A percentile compares a stretch with the other conserved stretches of the same genome.
Evolutionary conservation across 1,139 yeast species (phyloP).

Genomic region (Pichia sp.): DNA sequence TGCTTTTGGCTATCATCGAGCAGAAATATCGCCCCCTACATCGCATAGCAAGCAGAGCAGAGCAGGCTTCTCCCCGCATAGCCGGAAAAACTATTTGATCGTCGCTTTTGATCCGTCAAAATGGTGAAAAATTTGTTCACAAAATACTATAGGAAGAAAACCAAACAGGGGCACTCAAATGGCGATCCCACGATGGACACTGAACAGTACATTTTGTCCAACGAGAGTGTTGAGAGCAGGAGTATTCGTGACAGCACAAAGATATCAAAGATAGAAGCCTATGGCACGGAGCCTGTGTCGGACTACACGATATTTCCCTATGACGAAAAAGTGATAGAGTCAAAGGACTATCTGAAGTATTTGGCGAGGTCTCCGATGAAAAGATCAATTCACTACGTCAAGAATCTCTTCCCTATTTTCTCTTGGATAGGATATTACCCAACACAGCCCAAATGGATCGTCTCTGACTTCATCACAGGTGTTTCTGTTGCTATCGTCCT

Average conservation of each 20-base stretch:
- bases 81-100: too few species aligned
- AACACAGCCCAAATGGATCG: constrained; percentile 55
- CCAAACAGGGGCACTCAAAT: background rate
- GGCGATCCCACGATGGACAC: background rate
- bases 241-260: background rate
- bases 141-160: background rate
- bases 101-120: background rate
- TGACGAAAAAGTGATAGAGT: background rate
- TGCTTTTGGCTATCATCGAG: too few species aligned
- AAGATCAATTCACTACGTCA: constrained; percentile 41
- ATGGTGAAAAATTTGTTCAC: background rate
- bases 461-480: constrained; percentile 85
- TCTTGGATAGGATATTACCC: constrained; percentile 85
- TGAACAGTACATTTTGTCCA: background rate
- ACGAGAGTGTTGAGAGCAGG: background rate
- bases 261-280: background rate
- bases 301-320: constrained; percentile 2
- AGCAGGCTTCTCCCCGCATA: too few species aligned
- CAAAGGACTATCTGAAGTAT: constrained; percentile 40
- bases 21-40: too few species aligned
- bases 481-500: constrained; percentile 88
- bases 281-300: constrained; percentile 3
- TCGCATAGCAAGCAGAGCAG: too few species aligned
- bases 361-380: constrained; percentile 41
- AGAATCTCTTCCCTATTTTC: constrained; percentile 72